phyloP scores from a whole-genome alignment of 805 yeast genomes.

The Yarrowia yakushimensis region DNA sequence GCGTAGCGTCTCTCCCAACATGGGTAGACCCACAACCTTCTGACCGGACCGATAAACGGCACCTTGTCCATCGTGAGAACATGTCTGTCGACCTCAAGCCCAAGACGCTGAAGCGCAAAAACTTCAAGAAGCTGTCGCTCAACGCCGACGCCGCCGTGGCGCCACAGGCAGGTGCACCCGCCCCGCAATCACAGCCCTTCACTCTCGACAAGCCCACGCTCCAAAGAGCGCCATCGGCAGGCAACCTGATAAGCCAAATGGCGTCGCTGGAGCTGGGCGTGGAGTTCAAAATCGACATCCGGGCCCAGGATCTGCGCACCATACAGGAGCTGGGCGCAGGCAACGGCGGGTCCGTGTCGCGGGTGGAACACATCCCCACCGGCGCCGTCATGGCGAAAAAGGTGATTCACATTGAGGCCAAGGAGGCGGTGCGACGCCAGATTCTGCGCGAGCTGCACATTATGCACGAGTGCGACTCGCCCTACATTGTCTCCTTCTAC shows the following conservation, averaged over 20 bases:
- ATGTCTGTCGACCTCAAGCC: conserved; percentile 21
- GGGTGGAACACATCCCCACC: conserved; percentile 84
- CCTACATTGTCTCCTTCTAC: conserved; percentile 81
- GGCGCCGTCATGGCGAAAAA: conserved; percentile 88
- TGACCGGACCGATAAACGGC: neutral
- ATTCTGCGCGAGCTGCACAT: conserved; percentile 84
- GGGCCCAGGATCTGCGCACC: conserved; percentile 65
- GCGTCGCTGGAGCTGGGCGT: conserved; percentile 52
- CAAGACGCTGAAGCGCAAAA: conserved; percentile 53
- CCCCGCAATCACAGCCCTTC: conserved; percentile 5
- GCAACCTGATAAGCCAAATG: conserved; percentile 36
- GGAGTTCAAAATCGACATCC: conserved; percentile 51
- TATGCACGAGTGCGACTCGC: conserved; percentile 79
- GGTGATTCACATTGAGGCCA: conserved; percentile 79
- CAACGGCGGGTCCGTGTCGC: conserved; percentile 87
- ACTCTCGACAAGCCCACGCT: conserved; percentile 24
- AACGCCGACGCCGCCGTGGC: conserved; percentile 24
- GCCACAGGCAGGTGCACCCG: neutral
- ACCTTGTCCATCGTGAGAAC: neutral
- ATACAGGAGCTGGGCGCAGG: conserved; percentile 85
- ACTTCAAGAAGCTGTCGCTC: conserved; percentile 55
- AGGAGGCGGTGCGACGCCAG: conserved; percentile 73
- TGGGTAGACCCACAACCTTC: conserved; percentile 2
- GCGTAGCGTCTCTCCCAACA: conserved; percentile 21
- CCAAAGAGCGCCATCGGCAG: conserved; percentile 17